Conservation (phyloP, 257 asterid species). For the Knoxia roxburghii region DNA sequence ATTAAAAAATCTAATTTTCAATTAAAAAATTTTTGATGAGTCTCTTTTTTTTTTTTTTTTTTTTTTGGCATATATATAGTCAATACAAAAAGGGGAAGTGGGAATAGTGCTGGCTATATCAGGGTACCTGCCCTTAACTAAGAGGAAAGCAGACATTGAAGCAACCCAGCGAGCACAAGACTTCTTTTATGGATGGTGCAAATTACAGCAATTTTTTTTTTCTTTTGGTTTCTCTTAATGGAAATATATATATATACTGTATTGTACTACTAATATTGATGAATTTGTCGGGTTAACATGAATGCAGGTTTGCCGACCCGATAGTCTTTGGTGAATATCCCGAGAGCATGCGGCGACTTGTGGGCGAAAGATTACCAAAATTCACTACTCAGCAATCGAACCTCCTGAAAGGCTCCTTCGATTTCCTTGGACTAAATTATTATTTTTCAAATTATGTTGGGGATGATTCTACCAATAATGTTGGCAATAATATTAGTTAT, state of each 20-base stretch:
- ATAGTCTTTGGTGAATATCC: slow-evolving; percentile 50
- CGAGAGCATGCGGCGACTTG: slow-evolving; percentile 28
- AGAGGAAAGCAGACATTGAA: slow-evolving; percentile 8
- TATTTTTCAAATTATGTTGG: slow-evolving; percentile 43
- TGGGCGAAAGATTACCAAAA: slow-evolving; percentile 42
- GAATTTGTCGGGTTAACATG: too few relatives aligned
- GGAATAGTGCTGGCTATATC: slow-evolving; percentile 23
- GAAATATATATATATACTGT: too few relatives aligned
- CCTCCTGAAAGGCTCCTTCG: slow-evolving; percentile 43
- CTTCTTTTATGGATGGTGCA: slow-evolving; percentile 40
- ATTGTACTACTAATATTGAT: too few relatives aligned
- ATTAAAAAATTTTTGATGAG: too few relatives aligned
- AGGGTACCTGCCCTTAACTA: slow-evolving; percentile 30
- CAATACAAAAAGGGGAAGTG: slow-evolving; percentile 38
- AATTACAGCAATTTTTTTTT: not conserved
- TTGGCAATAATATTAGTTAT: slow-evolving; percentile 7
- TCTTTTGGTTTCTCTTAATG: too few relatives aligned
- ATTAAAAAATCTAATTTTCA: too few relatives aligned
- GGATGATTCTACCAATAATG: not conserved
- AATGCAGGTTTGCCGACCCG: slow-evolving; percentile 42
- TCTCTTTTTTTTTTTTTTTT: too few relatives aligned
- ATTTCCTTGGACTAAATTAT: slow-evolving; percentile 53
- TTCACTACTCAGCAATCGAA: slow-evolving; percentile 26
- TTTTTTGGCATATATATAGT: slow-evolving; percentile 10
- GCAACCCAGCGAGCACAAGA: slow-evolving; percentile 41